Evolutionary conservation across 176 grass and related monocot genomes (phyloP), one percentile per base, ranked within the genome.

Genomic region (Thalia dealbata): DNA sequence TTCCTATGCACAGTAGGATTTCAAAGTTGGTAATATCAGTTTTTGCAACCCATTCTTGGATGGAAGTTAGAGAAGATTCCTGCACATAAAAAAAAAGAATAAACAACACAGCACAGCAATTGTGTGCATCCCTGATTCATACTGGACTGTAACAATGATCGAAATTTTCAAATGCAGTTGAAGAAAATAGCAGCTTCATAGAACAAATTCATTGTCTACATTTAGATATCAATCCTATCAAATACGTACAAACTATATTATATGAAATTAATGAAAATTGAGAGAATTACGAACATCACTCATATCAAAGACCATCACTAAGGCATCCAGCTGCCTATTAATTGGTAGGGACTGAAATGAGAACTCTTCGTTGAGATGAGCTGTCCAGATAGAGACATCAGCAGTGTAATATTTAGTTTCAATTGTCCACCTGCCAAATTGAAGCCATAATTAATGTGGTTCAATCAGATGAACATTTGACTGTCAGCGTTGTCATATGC

Each of bases 251-350:
- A 41, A 43, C 21, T 0, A 27, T 12, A 68, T 44, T 61, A 72
- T 14, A 23, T 84, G 8, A 69, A 68, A 27, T 64, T 14, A 63
- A 60, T 21, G 71, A 74, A 15, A 18, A 59, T 29, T 63, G 76
- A 29, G 27, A 32, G 27, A 5, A 13, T 41, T 74, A 56, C 72
- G 56, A 64, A 84, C 90, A 85, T 99, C 90, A 81, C 15, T 93
- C 87, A 93, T 88, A 77, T 99, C 83, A 43, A 88, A 99, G 82
- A 99, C 87, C 95, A 93, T 91, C 76, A 91, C 72, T 58, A 99
- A 81, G 50, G 90, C 95, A 69, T 79, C 79, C 72, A 99, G 19
- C 7, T 75, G 82, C 67, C 86, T 84, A 46, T 69, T 61, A 81
- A 79, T 77, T 64, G 87, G 90, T 18, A 93, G 68, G 0, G 71